Evolutionary conservation across 78 protist genomes (phyloP).

Genomic region (Dictyostelium firmibasis): DNA sequence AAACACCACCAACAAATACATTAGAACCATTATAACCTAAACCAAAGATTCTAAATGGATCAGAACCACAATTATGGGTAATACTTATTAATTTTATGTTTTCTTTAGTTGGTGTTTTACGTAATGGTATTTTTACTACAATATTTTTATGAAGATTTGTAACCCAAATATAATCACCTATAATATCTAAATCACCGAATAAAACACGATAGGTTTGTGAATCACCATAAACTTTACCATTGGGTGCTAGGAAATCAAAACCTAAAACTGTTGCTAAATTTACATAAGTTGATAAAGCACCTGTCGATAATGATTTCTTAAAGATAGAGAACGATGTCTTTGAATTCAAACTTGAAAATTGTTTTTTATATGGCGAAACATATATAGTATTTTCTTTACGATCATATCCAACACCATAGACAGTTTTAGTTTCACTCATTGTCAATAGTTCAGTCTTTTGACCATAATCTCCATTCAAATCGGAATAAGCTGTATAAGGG

Average conservation of each 20-base stretch:
- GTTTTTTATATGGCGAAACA: background rate
- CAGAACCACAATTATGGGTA: background rate
- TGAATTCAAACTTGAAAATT: background rate
- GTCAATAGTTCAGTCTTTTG: background rate
- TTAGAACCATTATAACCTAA: conserved; percentile 41
- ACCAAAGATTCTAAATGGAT: conserved; percentile 6
- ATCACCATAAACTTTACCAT: background rate
- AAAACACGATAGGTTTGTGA: background rate
- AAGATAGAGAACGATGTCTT: background rate
- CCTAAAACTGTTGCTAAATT: background rate
- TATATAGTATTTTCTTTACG: background rate
- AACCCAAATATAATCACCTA: conserved; percentile 28
- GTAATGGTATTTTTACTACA: conserved; percentile 24
- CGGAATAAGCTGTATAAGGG: background rate
- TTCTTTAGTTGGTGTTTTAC: background rate
- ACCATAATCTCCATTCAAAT: background rate
- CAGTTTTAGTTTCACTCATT: background rate
- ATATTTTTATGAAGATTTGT: background rate
- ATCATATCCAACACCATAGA: conserved; percentile 47
- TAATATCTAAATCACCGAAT: conserved; percentile 50
- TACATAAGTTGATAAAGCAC: background rate
- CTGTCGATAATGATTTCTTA: background rate
- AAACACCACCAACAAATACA: conserved; percentile 50
- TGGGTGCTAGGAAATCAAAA: background rate
- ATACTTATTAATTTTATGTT: background rate